These are phyloP conservation scores for Hanseniaspora thailandica DNA, from an alignment of 805 yeast genomes.

Conservation along the genomic window DNA sequence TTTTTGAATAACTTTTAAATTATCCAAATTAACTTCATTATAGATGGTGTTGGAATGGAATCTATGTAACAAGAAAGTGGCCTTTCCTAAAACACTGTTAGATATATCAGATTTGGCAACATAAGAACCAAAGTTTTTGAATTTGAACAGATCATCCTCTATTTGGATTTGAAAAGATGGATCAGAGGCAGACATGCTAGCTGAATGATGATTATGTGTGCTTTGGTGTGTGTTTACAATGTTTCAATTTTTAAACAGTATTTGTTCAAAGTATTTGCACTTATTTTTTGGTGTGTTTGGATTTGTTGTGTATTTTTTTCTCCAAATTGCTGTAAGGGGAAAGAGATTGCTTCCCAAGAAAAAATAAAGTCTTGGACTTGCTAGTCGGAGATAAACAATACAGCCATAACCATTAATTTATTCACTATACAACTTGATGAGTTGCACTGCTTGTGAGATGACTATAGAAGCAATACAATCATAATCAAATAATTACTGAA, in stretches of 20 bases:
- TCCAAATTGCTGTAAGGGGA: too few species aligned
- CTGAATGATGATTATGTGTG: not conserved
- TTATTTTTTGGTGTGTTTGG: not conserved
- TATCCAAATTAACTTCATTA: not conserved
- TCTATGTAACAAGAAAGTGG: constrained; percentile 6
- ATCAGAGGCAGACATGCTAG: not conserved
- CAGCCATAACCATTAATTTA: too few species aligned
- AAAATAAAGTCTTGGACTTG: too few species aligned
- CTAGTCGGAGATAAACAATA: too few species aligned
- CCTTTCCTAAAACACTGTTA: not conserved
- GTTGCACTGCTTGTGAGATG: too few species aligned
- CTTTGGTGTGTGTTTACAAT: not conserved
- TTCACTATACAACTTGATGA: too few species aligned
- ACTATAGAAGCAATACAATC: too few species aligned
- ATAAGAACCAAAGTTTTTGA: constrained; percentile 9
- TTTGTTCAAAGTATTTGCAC: not conserved
- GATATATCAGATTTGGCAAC: not conserved
- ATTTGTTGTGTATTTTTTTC: not conserved
- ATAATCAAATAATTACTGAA: too few species aligned
- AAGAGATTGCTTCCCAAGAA: too few species aligned
- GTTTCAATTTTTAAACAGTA: too few species aligned
- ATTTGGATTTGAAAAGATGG: not conserved
- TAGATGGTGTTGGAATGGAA: constrained; percentile 4
- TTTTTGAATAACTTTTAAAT: constrained; percentile 6
- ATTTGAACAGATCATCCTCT: not conserved